These are phyloP conservation scores for Chlorella sp. DNA, from an alignment of 139 green algal genomes.

Conservation along the genomic window DNA sequence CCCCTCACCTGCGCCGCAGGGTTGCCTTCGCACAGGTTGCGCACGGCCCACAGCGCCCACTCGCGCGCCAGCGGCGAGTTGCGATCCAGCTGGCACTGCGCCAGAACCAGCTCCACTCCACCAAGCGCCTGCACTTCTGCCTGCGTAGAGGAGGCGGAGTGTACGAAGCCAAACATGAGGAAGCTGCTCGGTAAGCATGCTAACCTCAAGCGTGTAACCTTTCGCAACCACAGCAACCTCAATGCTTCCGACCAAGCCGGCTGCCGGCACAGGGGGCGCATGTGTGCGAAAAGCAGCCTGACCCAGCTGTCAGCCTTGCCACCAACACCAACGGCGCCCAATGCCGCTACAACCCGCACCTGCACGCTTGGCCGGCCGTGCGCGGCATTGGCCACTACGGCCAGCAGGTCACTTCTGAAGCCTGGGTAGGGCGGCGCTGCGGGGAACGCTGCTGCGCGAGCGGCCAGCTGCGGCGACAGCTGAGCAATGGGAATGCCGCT, in stretches of 20 bases:
- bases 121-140: slow-evolving; percentile 42
- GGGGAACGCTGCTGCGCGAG: neutral
- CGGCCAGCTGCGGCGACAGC: neutral
- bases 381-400: slow-evolving; percentile 69
- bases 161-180: neutral
- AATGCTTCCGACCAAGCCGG: no score
- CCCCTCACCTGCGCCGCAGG: slow-evolving; percentile 31
- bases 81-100: slow-evolving; percentile 70
- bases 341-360: neutral
- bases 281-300: no score
- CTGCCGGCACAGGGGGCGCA: no score
- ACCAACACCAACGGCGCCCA: no score
- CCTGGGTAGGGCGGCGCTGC: slow-evolving; percentile 59
- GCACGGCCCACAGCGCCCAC: slow-evolving; percentile 90
- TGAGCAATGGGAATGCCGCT: slow-evolving; percentile 8
- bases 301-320: no score
- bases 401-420: slow-evolving; percentile 77
- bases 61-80: slow-evolving; percentile 77
- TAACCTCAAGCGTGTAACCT: no score
- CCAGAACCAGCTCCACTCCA: slow-evolving; percentile 71
- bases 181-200: neutral
- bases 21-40: slow-evolving; percentile 87
- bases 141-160: slow-evolving; percentile 35
- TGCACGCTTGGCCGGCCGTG: slow-evolving; percentile 38
- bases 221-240: no score